Conservation (phyloP, 441 rosid species). For the Jatropha multifida region DNA sequence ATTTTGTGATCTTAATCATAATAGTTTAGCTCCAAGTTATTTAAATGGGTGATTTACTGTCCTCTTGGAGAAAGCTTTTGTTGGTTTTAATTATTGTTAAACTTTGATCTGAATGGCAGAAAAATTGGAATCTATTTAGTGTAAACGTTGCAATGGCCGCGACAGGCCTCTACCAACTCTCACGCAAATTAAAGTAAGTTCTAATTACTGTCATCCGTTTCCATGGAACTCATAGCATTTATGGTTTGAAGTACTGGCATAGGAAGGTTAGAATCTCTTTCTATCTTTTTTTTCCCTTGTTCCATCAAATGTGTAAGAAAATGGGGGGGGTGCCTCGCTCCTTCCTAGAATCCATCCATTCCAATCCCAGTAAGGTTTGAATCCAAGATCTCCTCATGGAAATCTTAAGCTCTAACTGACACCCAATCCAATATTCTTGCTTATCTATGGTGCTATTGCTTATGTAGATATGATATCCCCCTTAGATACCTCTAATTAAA, state of each 20-base stretch:
- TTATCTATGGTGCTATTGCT: background rate
- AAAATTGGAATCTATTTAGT: slow-evolving; percentile 94
- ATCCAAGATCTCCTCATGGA: too few species aligned
- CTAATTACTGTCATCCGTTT: background rate
- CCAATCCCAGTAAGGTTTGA: too few species aligned
- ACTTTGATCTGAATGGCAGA: slow-evolving; percentile 43
- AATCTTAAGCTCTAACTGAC: background rate
- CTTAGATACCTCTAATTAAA: background rate
- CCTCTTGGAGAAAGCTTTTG: background rate
- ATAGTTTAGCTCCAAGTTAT: background rate
- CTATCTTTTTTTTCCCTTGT: background rate
- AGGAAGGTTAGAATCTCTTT: background rate
- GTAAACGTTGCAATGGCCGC: slow-evolving; percentile 87
- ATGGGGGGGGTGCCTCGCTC: background rate
- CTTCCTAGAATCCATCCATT: too few species aligned
- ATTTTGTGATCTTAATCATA: background rate
- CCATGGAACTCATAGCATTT: background rate
- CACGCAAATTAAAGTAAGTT: slow-evolving; percentile 79
- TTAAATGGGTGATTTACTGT: background rate
- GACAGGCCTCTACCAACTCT: slow-evolving; percentile 84
- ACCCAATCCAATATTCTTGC: background rate
- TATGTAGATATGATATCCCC: background rate
- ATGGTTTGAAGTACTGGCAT: background rate
- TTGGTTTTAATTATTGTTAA: slow-evolving; percentile 12
- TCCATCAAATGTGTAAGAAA: background rate